Evolutionary conservation across 2,329 filamentous ascomycete genomes (phyloP), one percentile per base, ranked within the genome.

Genomic region (Botrytis fragariae): DNA sequence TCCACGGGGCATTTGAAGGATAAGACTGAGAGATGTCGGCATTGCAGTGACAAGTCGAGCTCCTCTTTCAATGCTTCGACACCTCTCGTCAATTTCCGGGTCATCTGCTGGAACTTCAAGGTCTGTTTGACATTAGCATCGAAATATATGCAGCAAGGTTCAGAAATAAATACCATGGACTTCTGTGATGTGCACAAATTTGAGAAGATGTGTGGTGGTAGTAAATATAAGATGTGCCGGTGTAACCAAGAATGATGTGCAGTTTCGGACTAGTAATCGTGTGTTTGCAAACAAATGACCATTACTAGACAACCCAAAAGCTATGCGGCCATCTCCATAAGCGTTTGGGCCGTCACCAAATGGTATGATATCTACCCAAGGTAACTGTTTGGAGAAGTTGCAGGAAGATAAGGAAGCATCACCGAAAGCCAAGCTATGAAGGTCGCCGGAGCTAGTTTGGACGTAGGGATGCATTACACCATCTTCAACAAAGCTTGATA

Each of bases 1-100:
- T 32, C 96, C 96, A 79, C 96, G 88, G 1, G 96, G 96, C 93
- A 98, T 98, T 81, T 99, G 96, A 5, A 99, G 85, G 0, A 97
- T 89, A 14, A 99, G 85, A 71, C 90, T 92, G 83, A 97, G 96
- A 59, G 90, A 92, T 5, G 93, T 93, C 2, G 96, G 95, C 82
- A 97, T 95, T 42, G 94, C 94, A 0, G 93, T 96, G 35, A 99
- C 90, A 22, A 99, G 87, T 67, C 90, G 91, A 4, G 93, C 94
- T 25, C 96, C 96, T 76, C 96, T 90, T 82, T 99, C 96, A 72
- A 99, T 92, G 78, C 90, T 97, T 77, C 96, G 89, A 81, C 95
- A 98, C 79, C 96, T 87, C 82, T 99, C 96, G 77, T 98, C 96
- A 44, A 88, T 92, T 81, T 98, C 95, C 0, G 95, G 95, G 63